A percentile compares a stretch with the other conserved stretches of the same genome.
Evolutionary conservation across 176 grass and related monocot species (phyloP).

Genomic region (Lolium multiflorum): DNA sequence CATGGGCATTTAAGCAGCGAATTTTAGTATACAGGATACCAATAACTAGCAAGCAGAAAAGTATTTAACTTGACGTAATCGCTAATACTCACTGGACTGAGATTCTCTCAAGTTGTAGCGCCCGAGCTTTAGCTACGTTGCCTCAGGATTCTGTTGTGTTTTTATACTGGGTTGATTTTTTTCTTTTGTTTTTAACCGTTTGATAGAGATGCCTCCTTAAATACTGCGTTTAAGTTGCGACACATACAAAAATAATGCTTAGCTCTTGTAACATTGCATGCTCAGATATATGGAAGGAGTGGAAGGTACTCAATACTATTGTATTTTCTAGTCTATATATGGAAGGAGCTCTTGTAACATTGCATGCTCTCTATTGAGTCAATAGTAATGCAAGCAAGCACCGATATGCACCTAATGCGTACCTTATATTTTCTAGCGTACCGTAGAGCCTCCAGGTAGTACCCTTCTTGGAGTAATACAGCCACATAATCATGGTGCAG

Average conservation of each 20-base stretch:
- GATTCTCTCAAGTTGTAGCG: neutral
- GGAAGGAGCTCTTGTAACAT: no score
- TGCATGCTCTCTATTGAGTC: no score
- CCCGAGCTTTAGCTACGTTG: neutral
- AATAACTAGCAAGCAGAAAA: neutral
- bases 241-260: neutral
- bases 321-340: no score
- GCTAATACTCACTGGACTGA: neutral
- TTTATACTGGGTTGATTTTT: neutral
- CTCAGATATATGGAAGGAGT: neutral
- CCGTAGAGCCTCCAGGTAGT: slow-evolving; percentile 83
- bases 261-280: neutral
- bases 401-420: neutral
- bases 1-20: neutral
- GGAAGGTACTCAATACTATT: neutral
- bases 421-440: slow-evolving; percentile 96
- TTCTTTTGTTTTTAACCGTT: neutral
- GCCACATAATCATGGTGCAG: slow-evolving; percentile 89
- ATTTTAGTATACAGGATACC: neutral
- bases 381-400: neutral
- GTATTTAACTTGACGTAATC: neutral
- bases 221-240: no score
- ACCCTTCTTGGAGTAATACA: slow-evolving; percentile 73
- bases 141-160: neutral
- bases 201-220: neutral